A percentile compares a stretch with the other conserved stretches of the same genome.
phyloP scores from a whole-genome alignment of 257 asterid genomes.

The Solanum bukasovii region DNA sequence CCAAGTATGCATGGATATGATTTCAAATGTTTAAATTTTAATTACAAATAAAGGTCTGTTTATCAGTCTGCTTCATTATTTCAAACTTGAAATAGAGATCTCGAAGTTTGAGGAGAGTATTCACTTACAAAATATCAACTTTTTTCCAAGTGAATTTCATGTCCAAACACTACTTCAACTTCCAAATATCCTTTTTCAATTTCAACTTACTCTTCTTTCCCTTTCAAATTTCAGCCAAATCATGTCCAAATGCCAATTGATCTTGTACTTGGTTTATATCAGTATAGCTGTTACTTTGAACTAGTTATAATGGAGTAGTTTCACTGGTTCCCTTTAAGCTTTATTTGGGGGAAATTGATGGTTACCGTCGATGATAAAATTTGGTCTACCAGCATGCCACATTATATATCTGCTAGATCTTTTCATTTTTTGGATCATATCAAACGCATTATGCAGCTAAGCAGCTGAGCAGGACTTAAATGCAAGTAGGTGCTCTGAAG shows the following conservation, averaged over 20 bases:
- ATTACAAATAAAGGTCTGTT: neutral
- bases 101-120: neutral
- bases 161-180: neutral
- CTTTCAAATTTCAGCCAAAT: neutral
- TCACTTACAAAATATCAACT: neutral
- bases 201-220: neutral
- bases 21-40: neutral
- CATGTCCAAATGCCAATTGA: neutral
- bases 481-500: neutral
- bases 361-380: neutral
- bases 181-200: neutral
- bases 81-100: neutral
- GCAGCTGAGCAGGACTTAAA: neutral
- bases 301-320: neutral
- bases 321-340: neutral
- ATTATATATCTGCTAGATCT: neutral
- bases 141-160: neutral
- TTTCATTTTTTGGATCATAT: neutral
- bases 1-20: neutral
- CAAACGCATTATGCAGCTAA: neutral
- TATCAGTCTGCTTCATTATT: neutral
- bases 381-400: neutral
- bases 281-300: neutral
- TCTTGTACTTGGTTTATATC: neutral
- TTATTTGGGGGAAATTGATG: neutral